These are phyloP conservation scores for Tuber calosporum DNA, from an alignment of 495 filamentous ascomycete genomes.

Conservation along the genomic window DNA sequence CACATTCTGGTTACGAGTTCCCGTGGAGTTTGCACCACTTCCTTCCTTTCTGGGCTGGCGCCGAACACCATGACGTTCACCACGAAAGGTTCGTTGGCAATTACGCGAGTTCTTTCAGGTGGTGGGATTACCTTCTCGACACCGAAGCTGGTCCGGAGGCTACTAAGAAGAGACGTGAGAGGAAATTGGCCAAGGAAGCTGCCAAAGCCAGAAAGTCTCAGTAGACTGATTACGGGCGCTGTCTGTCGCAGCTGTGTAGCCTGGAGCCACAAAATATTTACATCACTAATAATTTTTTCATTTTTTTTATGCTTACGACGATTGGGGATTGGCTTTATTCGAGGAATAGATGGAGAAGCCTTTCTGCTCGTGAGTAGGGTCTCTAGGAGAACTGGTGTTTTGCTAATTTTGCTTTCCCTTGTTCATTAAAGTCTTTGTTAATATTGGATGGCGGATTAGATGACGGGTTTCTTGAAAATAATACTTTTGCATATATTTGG, in stretches of 20 bases:
- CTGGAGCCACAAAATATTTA: neutral
- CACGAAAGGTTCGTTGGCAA: conserved; percentile 98
- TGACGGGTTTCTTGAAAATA: neutral
- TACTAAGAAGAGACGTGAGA: conserved; percentile 72
- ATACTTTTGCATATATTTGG: neutral
- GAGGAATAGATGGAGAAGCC: neutral
- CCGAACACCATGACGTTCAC: conserved; percentile 91
- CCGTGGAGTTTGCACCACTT: conserved; percentile 93
- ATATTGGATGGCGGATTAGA: neutral
- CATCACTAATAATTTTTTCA: neutral
- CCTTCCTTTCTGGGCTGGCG: conserved; percentile 96
- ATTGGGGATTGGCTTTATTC: neutral
- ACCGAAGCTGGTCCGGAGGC: conserved; percentile 89
- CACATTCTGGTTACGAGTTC: conserved; percentile 95
- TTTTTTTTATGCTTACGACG: neutral
- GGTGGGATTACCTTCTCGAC: conserved; percentile 94
- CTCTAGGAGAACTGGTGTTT: neutral
- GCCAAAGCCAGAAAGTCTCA: conserved; percentile 40
- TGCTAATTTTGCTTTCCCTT: neutral
- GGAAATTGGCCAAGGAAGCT: conserved; percentile 57
- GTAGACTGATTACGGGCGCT: conserved; percentile 17
- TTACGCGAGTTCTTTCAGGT: conserved; percentile 94
- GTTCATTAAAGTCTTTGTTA: neutral
- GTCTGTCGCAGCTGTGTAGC: neutral
- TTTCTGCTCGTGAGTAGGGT: neutral